A percentile compares a stretch with the other conserved stretches of the same genome.
phyloP scores from a whole-genome alignment of 208 protist species.

The Kentomonas sorsogonicus region DNA sequence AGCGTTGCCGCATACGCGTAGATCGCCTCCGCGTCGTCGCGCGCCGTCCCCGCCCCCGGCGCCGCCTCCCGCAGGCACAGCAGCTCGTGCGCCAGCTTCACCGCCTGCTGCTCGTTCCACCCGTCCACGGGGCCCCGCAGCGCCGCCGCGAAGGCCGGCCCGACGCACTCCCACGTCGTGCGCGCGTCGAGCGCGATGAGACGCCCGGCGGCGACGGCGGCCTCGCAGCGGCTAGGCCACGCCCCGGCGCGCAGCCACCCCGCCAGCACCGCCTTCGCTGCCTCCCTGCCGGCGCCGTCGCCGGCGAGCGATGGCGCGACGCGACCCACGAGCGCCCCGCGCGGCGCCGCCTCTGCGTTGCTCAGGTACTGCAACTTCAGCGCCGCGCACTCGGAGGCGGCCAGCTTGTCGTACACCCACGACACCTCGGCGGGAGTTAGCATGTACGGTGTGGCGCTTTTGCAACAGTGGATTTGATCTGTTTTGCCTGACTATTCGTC shows the following conservation, averaged over 20 bases:
- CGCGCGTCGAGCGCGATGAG: slow-evolving; percentile 63
- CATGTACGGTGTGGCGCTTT: no score
- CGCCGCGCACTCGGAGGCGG: slow-evolving; percentile 36
- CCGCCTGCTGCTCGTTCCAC: slow-evolving; percentile 84
- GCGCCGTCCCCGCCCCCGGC: background rate
- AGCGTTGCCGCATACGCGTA: no score
- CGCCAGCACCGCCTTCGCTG: slow-evolving; percentile 13
- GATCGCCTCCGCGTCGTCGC: background rate
- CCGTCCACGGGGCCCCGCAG: slow-evolving; percentile 32
- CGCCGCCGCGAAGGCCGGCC: slow-evolving; percentile 17
- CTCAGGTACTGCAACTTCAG: slow-evolving; percentile 58
- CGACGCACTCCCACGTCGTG: slow-evolving; percentile 70
- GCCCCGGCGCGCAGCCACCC: slow-evolving; percentile 21
- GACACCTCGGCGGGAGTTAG: slow-evolving; percentile 14
- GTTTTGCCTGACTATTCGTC: no score
- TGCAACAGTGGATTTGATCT: no score
- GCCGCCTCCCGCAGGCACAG: slow-evolving; percentile 12
- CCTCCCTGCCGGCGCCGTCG: no score
- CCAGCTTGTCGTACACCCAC: slow-evolving; percentile 41
- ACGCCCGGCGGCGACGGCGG: slow-evolving; percentile 29
- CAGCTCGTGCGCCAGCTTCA: slow-evolving; percentile 56
- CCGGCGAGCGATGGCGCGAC: no score
- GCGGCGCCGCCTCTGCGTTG: no score
- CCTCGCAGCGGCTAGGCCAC: background rate
- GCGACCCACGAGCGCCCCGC: no score